Conservation (phyloP, 2,329 filamentous ascomycete species). For the Xylaria sp. region DNA sequence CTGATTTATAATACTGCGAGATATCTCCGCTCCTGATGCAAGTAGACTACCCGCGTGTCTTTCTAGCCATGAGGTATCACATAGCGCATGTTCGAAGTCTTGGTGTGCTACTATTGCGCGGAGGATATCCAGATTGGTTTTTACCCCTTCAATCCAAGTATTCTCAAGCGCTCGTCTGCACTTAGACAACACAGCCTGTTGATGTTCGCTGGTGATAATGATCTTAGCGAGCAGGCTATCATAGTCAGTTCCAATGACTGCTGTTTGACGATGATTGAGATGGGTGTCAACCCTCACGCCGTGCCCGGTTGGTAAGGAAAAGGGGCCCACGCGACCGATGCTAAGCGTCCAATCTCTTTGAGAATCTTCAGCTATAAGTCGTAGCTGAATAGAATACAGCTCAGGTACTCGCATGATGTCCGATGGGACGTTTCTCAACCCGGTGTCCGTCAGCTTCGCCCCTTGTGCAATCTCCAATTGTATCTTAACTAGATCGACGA, state of each 20-base stretch:
- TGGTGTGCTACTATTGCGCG: slow-evolving; percentile 30
- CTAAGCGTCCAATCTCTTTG: slow-evolving; percentile 36
- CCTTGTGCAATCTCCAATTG: slow-evolving; percentile 36
- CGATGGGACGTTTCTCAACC: slow-evolving; percentile 13
- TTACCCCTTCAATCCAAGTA: slow-evolving; percentile 32
- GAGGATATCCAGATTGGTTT: slow-evolving; percentile 33
- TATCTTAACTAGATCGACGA: slow-evolving; percentile 33
- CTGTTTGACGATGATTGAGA: slow-evolving; percentile 21
- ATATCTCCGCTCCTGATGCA: slow-evolving; percentile 20
- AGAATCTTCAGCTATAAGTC: slow-evolving; percentile 34
- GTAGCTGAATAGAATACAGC: slow-evolving; percentile 30
- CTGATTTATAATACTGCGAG: slow-evolving; percentile 5
- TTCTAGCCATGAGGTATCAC: slow-evolving; percentile 36
- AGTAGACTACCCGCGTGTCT: slow-evolving; percentile 25
- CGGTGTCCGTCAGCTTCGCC: slow-evolving; percentile 19
- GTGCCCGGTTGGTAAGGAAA: slow-evolving; percentile 31
- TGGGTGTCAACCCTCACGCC: slow-evolving; percentile 35
- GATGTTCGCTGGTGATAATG: slow-evolving; percentile 24
- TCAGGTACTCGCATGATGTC: slow-evolving; percentile 20
- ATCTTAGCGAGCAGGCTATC: slow-evolving; percentile 37
- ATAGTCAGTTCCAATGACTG: slow-evolving; percentile 28
- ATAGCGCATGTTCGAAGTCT: slow-evolving; percentile 28
- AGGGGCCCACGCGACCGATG: slow-evolving; percentile 29
- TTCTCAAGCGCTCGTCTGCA: slow-evolving; percentile 36
- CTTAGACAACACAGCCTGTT: slow-evolving; percentile 19